Conservation (phyloP, 2,329 filamentous ascomycete species). For the Penicillium decumbens region DNA sequence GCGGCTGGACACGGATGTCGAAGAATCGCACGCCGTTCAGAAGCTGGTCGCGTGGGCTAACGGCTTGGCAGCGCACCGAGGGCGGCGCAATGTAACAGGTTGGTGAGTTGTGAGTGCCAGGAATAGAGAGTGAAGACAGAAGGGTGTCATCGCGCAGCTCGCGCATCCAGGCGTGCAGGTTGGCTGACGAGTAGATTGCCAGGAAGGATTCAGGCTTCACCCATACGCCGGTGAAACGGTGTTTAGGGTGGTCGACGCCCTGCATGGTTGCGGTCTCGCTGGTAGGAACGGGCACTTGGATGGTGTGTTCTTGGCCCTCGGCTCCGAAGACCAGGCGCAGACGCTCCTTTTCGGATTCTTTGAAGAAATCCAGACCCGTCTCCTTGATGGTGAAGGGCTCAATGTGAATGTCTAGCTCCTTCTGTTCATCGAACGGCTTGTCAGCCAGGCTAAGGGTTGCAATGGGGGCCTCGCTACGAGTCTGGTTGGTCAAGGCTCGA, state of each 20-base stretch:
- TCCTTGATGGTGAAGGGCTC: conserved; percentile 63
- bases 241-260: conserved; percentile 48
- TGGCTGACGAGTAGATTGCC: conserved; percentile 65
- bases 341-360: conserved; percentile 57
- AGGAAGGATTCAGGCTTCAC: conserved; percentile 52
- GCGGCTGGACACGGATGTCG: conserved; percentile 75
- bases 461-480: conserved; percentile 43
- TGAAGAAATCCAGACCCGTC: conserved; percentile 59
- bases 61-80: conserved; percentile 88
- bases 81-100: conserved; percentile 80
- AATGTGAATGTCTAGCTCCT: conserved; percentile 60
- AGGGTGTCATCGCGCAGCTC: conserved; percentile 66
- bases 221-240: conserved; percentile 63
- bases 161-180: conserved; percentile 74
- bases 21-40: conserved; percentile 90
- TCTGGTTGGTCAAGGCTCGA: conserved; percentile 41
- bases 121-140: conserved; percentile 78
- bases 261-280: conserved; percentile 58
- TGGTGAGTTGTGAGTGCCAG: conserved; percentile 92
- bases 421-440: conserved; percentile 55
- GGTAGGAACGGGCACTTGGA: conserved; percentile 65
- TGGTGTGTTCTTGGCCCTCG: conserved; percentile 61
- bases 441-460: conserved; percentile 48
- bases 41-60: conserved; percentile 70
- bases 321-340: conserved; percentile 69